Base-by-base conservation (phyloP, 2,329 filamentous ascomycete species). In the Alternaria postmessia region DNA sequence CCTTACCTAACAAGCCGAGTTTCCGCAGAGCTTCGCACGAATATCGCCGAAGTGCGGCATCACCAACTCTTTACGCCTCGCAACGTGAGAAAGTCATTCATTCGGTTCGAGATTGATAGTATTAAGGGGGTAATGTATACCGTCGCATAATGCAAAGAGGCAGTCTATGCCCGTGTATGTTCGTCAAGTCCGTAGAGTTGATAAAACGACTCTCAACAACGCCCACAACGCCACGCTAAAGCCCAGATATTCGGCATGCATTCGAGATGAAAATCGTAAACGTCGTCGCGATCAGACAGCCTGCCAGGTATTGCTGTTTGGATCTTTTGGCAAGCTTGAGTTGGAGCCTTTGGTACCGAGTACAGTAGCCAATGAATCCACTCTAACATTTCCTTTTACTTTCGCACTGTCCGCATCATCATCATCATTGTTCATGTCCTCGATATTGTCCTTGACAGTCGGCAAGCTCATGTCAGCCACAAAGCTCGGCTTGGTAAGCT, bases 401-500 rank as follows among this genome's bases (percentile, higher is more conserved):
- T n/a, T 53, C 4, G 56, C 38, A 59, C 4, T 55, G 14, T 55
- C 43, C 14, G 26, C 57, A n/a, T 64, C 58, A 28, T 64, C 58
- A 16, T 52, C 58, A 28, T 64, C 58, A 44, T 62, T 63, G 24
- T 48, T 53, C 11, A 34, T 48, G 3, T 59, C 58, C 14, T 67
- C 62, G 8, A 3, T 7, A 5, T 66, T 49, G 8, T 56, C 51
- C 24, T 41, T 47, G 41, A 62, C 38, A 7, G 41, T 39, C 6
- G 58, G 54, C 1, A 66, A 16, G 9, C 56, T 66, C 49, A 65
- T 43, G 3, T 53, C 43, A 7, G 60, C 65, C n/a, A 70, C 66
- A 39, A 64, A 73, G 9, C 66, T 71, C 16, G 69, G 69, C 12
- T 51, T 56, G 5, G 63, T 65, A 22, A 68, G 36, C 20, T 67